Base-by-base conservation (phyloP, 768 basidiomycete genomes). In the Roridomyces roridus region DNA sequence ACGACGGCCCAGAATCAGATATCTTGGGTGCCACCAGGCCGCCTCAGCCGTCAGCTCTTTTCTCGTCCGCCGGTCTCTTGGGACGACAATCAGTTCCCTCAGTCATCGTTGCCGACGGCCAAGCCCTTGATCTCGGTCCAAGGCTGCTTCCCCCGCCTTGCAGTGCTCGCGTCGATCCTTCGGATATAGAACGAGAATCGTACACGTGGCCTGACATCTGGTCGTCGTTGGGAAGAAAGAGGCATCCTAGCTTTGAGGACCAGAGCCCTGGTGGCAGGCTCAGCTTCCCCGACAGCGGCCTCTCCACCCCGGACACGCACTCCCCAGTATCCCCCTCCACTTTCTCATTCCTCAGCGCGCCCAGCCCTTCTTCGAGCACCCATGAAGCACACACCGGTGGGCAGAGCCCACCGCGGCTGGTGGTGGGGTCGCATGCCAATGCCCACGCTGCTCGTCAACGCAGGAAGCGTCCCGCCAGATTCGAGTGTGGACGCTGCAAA, bases 401-500 rank as follows among this genome's bases (percentile, higher is more conserved):
- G n/a, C n/a, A n/a, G n/a, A n/a, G n/a, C n/a, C n/a, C n/a, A n/a
- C 15, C 15, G 23, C 24, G 46, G 17, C 29, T 14, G 10, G 26
- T 31, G 11, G 51, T 58, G 0, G 31, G 24, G 12, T 58, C 57
- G 23, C 15, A 21, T 14, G 57, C 57, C 6, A 46, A 14, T 9
- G 31, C 52, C 18, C 29, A 24, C 23, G 57, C 57, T 26, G 4
- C 57, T 15, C 20, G n/a, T 6, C 29, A n/a, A 17, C 57, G 57
- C 6, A 34, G 57, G 23, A 58, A 43, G 40, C 42, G 37, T 7
- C 14, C 31, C 1, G 45, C 23, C 20, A 42, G 12, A 10, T 52
- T 42, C 18, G 6, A 6, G 6, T 58, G 57, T 12, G 10, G 24
- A 2, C 5, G 15, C 23, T 58, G 46, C 43, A 4, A 1, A 5